Evolutionary conservation across 2,329 filamentous ascomycete species (phyloP).

Genomic region (Penicillium sp.): DNA sequence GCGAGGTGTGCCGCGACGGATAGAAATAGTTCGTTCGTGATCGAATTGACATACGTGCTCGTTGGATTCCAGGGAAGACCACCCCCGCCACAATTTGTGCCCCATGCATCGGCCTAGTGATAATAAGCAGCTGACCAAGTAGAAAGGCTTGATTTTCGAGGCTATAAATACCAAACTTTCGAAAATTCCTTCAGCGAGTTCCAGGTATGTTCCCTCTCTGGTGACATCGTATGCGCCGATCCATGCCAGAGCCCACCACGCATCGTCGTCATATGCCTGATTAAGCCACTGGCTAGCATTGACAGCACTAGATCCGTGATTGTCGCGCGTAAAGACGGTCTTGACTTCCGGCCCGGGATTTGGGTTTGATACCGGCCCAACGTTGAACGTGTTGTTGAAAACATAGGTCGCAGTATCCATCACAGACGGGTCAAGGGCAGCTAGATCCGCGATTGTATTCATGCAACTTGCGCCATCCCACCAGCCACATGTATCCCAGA

Average conservation of each 20-base stretch:
- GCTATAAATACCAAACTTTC: slow-evolving; percentile 37
- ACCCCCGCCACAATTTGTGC: slow-evolving; percentile 44
- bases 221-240: slow-evolving; percentile 55
- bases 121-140: background rate
- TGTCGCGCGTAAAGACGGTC: slow-evolving; percentile 8
- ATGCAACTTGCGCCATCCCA: slow-evolving; percentile 70
- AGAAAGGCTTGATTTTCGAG: background rate
- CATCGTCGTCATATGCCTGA: slow-evolving; percentile 51
- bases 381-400: slow-evolving; percentile 45
- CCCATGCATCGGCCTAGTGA: slow-evolving; percentile 38
- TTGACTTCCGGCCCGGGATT: slow-evolving; percentile 17
- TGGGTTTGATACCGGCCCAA: slow-evolving; percentile 22
- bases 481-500: slow-evolving; percentile 65
- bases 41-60: slow-evolving; percentile 50
- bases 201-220: slow-evolving; percentile 43
- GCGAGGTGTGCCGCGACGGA: slow-evolving; percentile 54
- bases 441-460: slow-evolving; percentile 58
- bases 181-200: slow-evolving; percentile 50
- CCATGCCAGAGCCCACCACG: slow-evolving; percentile 54
- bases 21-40: slow-evolving; percentile 57
- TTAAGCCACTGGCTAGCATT: slow-evolving; percentile 30
- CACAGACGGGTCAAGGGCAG: slow-evolving; percentile 36
- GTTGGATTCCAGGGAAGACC: slow-evolving; percentile 50
- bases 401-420: slow-evolving; percentile 36
- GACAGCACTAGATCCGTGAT: slow-evolving; percentile 8